Percentiles rank a stretch among this genome's conserved stretches.
Evolutionary conservation across 805 yeast species (phyloP).

Genomic region (Sugiyamaella marilandica): DNA sequence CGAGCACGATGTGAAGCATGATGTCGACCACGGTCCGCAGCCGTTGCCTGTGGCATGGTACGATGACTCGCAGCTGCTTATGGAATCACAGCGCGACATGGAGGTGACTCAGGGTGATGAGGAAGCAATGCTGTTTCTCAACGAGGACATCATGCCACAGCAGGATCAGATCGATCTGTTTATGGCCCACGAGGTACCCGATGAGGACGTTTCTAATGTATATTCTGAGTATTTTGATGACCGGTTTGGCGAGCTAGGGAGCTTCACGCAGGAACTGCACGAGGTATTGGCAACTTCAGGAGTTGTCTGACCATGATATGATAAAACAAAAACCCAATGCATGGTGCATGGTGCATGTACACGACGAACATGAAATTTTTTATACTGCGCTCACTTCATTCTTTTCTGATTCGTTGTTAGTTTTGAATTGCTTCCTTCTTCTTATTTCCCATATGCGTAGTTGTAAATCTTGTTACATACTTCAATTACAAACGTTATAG

Average conservation of each 20-base stretch:
- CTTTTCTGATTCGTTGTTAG: neutral
- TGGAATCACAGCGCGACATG: slow-evolving; percentile 1
- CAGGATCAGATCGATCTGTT: slow-evolving; percentile 19
- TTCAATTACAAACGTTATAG: too few species aligned
- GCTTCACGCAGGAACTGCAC: slow-evolving; percentile 10
- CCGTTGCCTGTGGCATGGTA: slow-evolving; percentile 9
- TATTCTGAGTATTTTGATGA: slow-evolving; percentile 19
- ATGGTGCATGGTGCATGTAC: neutral
- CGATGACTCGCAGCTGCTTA: neutral
- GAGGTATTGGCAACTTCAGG: slow-evolving; percentile 6
- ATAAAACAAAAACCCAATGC: neutral
- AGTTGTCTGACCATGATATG: neutral
- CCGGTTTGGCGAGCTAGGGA: neutral
- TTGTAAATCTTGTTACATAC: neutral
- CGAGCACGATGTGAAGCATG: neutral
- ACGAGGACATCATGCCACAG: slow-evolving; percentile 24
- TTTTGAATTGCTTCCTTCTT: neutral
- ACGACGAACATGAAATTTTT: slow-evolving; percentile 1
- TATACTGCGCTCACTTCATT: neutral
- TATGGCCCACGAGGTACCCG: slow-evolving; percentile 13
- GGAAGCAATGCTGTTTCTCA: slow-evolving; percentile 18
- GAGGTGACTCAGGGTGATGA: slow-evolving; percentile 3
- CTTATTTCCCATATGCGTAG: neutral
- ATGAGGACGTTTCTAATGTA: slow-evolving; percentile 12
- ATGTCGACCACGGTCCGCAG: neutral